Evolutionary conservation across 371 early-diverging fungal genomes (phyloP).

Genomic region (Batkoa obscura): DNA sequence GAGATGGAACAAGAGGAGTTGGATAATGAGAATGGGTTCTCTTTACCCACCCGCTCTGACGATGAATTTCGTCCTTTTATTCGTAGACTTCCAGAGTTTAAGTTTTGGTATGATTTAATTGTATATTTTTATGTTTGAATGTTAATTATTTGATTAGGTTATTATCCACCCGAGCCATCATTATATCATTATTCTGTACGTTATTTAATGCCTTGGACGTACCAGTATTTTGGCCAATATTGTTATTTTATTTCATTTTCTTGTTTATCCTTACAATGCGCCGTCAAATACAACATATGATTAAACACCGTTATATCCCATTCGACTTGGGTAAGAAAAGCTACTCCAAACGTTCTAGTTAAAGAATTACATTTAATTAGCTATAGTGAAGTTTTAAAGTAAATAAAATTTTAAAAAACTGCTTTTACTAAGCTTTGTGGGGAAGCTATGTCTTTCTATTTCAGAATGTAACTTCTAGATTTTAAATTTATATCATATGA

Average conservation of each 20-base stretch:
- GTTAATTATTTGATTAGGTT: conserved; percentile 28
- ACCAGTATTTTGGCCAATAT: conserved; percentile 93
- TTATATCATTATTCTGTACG: conserved; percentile 64
- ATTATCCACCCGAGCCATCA: conserved; percentile 55
- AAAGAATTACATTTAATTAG: too few species aligned
- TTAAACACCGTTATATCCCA: conserved; percentile 95
- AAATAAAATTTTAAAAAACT: too few species aligned
- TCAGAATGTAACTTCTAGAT: too few species aligned
- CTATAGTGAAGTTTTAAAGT: too few species aligned
- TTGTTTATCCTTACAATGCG: conserved; percentile 89
- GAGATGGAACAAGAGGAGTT: conserved; percentile 49
- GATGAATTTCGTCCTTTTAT: conserved; percentile 98
- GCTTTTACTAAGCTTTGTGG: too few species aligned
- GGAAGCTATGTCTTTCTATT: too few species aligned
- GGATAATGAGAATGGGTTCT: conserved; percentile 44
- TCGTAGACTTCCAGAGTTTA: conserved; percentile 97
- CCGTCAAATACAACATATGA: conserved; percentile 94
- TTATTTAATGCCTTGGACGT: conserved; percentile 82
- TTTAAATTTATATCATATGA: too few species aligned
- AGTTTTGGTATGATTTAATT: conserved; percentile 77
- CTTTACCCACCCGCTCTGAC: conserved; percentile 67
- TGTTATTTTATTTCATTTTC: conserved; percentile 85
- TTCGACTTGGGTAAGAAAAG: conserved; percentile 90
- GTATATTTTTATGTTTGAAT: too few species aligned
- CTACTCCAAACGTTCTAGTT: conserved; percentile 16